Evolutionary conservation across 345 rosid genomes (phyloP).

Genomic region (Eucalyptus melliodora): DNA sequence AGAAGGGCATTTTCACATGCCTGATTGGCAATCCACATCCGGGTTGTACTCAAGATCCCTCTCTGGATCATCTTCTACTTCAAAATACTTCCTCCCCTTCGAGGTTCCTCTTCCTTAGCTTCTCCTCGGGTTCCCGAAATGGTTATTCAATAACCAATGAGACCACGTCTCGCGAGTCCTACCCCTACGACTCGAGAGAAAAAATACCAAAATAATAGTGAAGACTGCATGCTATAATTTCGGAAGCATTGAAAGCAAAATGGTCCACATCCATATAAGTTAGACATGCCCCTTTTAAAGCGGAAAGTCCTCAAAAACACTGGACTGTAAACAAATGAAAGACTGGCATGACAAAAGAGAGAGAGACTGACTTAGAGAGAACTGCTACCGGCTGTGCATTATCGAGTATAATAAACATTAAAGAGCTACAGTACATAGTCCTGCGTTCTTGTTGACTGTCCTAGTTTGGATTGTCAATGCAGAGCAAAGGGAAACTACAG

Average conservation of each 20-base stretch:
- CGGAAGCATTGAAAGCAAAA: background rate
- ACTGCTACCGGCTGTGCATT: background rate
- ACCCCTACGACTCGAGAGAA: too few relatives aligned
- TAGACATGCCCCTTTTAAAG: background rate
- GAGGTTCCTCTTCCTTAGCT: too few relatives aligned
- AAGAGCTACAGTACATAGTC: background rate
- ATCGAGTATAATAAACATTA: background rate
- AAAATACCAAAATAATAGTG: background rate
- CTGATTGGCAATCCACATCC: conserved; percentile 15
- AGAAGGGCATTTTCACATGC: conserved; percentile 53
- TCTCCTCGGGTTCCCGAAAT: too few relatives aligned
- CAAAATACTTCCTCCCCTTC: too few relatives aligned
- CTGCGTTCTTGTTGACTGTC: background rate
- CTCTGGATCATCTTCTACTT: too few relatives aligned
- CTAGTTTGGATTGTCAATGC: background rate
- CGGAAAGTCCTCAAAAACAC: background rate
- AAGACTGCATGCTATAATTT: background rate
- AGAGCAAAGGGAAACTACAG: background rate
- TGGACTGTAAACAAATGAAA: background rate
- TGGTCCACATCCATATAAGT: background rate
- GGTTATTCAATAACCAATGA: too few relatives aligned
- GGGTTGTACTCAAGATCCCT: too few relatives aligned
- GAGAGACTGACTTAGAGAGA: too few relatives aligned
- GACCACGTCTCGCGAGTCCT: too few relatives aligned
- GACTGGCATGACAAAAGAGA: background rate